Percentiles rank a stretch among this genome's conserved stretches.
phyloP scores from a whole-genome alignment of 2,329 filamentous ascomycete species.

The Lachnellula willkommii region DNA sequence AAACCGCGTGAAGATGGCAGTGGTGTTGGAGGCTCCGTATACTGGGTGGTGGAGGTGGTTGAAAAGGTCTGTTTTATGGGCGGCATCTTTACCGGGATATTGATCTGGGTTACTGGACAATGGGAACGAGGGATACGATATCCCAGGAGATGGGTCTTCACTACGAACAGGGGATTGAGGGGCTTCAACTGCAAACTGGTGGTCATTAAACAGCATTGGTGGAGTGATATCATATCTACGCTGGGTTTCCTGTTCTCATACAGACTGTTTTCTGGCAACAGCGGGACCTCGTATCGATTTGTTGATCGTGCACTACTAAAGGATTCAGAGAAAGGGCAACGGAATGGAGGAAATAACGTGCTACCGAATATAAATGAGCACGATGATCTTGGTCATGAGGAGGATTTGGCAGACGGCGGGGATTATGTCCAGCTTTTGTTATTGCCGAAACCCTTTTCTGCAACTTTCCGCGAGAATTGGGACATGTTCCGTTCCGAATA shows the following conservation, averaged over 20 bases:
- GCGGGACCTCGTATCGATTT: constrained; percentile 67
- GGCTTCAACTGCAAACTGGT: constrained; percentile 97
- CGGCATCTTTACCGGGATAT: constrained; percentile 75
- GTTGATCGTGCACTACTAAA: constrained; percentile 61
- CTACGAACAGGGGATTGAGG: constrained; percentile 83
- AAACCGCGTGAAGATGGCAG: constrained; percentile 93
- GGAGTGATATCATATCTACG: constrained; percentile 69
- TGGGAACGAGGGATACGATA: constrained; percentile 94
- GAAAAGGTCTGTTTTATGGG: constrained; percentile 91
- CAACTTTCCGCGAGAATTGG: constrained; percentile 95
- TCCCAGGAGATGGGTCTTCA: constrained; percentile 84
- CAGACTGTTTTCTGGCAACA: constrained; percentile 62
- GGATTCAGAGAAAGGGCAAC: constrained; percentile 56
- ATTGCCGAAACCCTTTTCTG: constrained; percentile 89
- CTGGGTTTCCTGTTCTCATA: constrained; percentile 74
- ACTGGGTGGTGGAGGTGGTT: constrained; percentile 88
- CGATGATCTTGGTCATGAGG: constrained; percentile 67
- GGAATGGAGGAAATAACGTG: constrained; percentile 37
- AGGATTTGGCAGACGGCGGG: constrained; percentile 84
- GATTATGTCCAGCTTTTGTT: constrained; percentile 88
- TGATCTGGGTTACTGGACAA: constrained; percentile 93
- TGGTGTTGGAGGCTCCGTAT: constrained; percentile 86
- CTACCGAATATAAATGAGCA: constrained; percentile 44
- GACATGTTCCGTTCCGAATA: constrained; percentile 90
- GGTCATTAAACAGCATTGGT: constrained; percentile 76